Conservation (phyloP, 148 eudicot genomes). For the Pouteria glomerata region DNA sequence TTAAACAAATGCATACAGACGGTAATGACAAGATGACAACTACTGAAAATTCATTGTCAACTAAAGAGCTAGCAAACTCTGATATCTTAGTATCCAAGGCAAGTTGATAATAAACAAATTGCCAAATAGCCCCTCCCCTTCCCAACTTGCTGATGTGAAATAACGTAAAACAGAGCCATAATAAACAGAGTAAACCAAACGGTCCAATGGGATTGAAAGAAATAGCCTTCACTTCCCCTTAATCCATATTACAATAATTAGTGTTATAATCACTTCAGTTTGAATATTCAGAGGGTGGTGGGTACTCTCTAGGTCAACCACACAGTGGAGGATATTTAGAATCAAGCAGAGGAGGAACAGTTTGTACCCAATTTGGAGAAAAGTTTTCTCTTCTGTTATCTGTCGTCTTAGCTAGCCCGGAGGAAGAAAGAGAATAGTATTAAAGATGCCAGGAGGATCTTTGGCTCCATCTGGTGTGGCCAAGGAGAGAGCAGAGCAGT, state of each 20-base stretch:
- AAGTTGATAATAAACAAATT: background rate
- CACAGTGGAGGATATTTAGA: background rate
- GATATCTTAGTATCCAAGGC: background rate
- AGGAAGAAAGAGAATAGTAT: background rate
- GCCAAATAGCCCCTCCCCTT: background rate
- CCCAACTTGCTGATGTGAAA: background rate
- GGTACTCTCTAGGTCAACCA: conserved; percentile 1
- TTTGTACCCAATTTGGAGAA: background rate
- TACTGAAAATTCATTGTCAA: background rate
- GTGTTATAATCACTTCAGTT: background rate
- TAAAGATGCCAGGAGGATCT: conserved; percentile 52
- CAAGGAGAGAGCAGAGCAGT: conserved; percentile 54
- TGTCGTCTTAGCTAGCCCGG: background rate
- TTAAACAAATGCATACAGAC: too few species aligned
- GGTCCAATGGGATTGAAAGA: background rate
- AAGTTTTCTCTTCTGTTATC: background rate
- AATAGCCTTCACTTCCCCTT: background rate
- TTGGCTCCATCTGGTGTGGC: conserved; percentile 35
- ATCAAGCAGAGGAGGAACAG: background rate
- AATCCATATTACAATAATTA: too few species aligned
- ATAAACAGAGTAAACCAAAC: background rate
- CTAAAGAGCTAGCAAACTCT: background rate
- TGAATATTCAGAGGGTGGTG: background rate
- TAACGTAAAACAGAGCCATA: background rate
- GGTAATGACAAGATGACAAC: too few species aligned